These are phyloP conservation scores for Verticillium isaacii DNA, from an alignment of 2,329 filamentous ascomycete species.

Conservation along the genomic window DNA sequence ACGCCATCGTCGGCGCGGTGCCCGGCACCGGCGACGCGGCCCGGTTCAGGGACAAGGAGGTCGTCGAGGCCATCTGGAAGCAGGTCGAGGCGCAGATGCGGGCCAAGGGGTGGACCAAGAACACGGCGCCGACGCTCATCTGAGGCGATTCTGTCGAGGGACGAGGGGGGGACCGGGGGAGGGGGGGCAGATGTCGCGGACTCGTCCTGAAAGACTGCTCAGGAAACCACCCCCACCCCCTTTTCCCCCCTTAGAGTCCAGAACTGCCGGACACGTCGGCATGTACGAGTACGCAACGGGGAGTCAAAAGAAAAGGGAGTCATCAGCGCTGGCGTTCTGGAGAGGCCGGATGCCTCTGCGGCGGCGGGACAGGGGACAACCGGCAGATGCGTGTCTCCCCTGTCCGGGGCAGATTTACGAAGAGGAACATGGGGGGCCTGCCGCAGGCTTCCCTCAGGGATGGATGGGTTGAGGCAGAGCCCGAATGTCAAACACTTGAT, in stretches of 20 bases:
- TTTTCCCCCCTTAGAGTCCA: neutral
- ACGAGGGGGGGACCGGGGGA: neutral
- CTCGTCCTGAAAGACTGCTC: no score
- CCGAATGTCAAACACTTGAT: neutral
- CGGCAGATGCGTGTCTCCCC: neutral
- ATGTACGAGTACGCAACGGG: neutral
- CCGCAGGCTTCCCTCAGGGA: neutral
- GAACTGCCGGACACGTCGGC: neutral
- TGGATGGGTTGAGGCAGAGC: neutral
- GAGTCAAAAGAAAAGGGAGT: neutral
- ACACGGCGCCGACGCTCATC: conserved; percentile 51
- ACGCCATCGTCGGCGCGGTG: conserved; percentile 2
- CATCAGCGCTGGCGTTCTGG: conserved; percentile 1
- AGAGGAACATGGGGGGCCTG: neutral
- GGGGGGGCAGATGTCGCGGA: neutral
- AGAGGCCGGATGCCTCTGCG: neutral
- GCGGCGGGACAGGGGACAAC: neutral
- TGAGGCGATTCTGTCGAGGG: neutral
- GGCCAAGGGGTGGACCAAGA: conserved; percentile 74
- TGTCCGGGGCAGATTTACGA: neutral
- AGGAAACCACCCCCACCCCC: no score
- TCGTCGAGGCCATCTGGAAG: conserved; percentile 91
- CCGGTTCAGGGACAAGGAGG: conserved; percentile 83
- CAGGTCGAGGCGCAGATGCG: conserved; percentile 85
- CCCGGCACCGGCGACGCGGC: conserved; percentile 40